Evolutionary conservation across 768 basidiomycete species (phyloP).

Genomic region (Suillus tomentosus): DNA sequence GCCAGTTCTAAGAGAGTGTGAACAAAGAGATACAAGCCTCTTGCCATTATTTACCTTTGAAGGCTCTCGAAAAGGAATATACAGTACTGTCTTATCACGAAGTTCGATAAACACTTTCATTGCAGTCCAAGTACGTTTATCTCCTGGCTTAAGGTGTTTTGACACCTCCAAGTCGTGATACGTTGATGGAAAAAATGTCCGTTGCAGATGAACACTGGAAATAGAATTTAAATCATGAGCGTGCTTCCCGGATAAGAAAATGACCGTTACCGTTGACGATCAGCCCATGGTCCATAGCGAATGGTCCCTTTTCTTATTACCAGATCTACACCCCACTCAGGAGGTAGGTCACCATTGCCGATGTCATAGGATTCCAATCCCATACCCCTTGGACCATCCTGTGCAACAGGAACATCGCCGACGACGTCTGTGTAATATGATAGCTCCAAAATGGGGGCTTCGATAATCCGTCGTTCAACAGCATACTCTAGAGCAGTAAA

Average conservation of each 20-base stretch:
- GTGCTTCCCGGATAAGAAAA: neutral
- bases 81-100: conserved; percentile 70
- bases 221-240: conserved; percentile 7
- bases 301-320: conserved; percentile 74
- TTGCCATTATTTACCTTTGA: conserved; percentile 63
- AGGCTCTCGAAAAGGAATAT: conserved; percentile 88
- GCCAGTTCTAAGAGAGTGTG: conserved; percentile 70
- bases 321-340: conserved; percentile 93
- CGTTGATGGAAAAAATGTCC: conserved; percentile 78
- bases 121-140: conserved; percentile 80
- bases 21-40: neutral
- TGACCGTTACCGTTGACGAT: conserved; percentile 74
- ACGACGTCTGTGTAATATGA: conserved; percentile 87
- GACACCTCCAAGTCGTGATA: conserved; percentile 67
- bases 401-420: conserved; percentile 63
- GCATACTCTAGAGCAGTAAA: conserved; percentile 77
- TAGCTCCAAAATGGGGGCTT: conserved; percentile 74
- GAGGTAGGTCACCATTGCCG: conserved; percentile 84
- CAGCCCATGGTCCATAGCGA: conserved; percentile 95
- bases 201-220: conserved; percentile 71
- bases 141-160: conserved; percentile 65
- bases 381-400: conserved; percentile 30
- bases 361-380: conserved; percentile 60
- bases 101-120: conserved; percentile 83
- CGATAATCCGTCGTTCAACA: conserved; percentile 79